Base-by-base conservation (phyloP, 805 yeast species). In the Yamadazyma endophytica region DNA sequence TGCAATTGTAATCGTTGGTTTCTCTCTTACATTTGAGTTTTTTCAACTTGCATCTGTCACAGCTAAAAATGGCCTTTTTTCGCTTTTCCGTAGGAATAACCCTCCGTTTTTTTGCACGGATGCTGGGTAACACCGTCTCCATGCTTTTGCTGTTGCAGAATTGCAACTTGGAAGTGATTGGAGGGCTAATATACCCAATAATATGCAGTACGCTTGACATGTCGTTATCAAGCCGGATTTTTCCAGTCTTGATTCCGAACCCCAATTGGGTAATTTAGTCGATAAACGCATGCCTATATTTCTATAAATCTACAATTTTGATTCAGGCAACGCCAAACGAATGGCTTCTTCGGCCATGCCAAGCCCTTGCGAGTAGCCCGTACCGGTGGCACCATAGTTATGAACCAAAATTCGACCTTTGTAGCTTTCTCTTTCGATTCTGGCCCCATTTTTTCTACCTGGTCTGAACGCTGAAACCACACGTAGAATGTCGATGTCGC, bases 391-490 rank as follows among this genome's bases (percentile, higher is more conserved):
- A 26, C 92, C 92, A 44, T 81, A 80, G 53, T 81, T 79, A 49
- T 85, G 92, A 13, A 84, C 62, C 1, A 63, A 32, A 2, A 29
- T 14, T 28, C 33, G 36, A 14, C 57, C 61, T 15, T 11, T 19
- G 22, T 13, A 9, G 24, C 14, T 43, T n/a, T 79, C 80, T 24
- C 56, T 52, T 47, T 80, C 89, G 20, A 83, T 71, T 29, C 90
- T 65, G 6, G 72, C 76, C 4, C 92, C 92, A 7, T 87, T 87
- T 21, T 70, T 66, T 46, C 92, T 68, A 18, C 78, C 65, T 6
- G 92, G 94, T 39, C 94, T 70, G 26, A 81, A 60, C 0, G 90
- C 92, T 5, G 86, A 77, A 1, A 73, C 82, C 21, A 75, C 79
- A 26, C 83, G 67, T 7, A 80, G 30, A 16, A 83, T 65, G 38